Conservation (phyloP, 352 stramenopile species). For the Pythium guiyangense region DNA sequence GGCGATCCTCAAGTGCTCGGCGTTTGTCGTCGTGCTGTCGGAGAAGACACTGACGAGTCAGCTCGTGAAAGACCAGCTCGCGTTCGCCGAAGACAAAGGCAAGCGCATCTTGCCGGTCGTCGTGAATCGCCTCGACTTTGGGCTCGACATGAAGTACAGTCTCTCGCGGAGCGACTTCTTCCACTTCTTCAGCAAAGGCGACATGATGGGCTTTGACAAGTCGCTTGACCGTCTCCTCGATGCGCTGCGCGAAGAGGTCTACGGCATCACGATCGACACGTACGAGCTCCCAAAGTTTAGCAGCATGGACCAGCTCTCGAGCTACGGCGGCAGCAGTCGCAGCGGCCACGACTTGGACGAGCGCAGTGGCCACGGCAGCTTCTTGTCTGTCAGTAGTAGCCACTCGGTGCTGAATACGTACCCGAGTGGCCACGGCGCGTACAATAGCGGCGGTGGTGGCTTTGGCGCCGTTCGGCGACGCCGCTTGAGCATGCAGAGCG, state of each 20-base stretch:
- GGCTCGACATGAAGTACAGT: constrained; percentile 76
- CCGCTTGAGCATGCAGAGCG: constrained; percentile 24
- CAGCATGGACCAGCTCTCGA: constrained; percentile 20
- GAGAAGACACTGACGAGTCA: constrained; percentile 71
- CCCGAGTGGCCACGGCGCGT: constrained; percentile 1
- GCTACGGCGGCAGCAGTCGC: constrained; percentile 14
- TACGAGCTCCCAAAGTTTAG: constrained; percentile 14
- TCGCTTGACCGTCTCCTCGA: constrained; percentile 50
- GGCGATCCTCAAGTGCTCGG: constrained; percentile 77
- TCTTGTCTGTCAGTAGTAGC: constrained; percentile 21
- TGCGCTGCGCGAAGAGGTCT: constrained; percentile 63
- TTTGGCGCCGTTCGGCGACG: constrained; percentile 19
- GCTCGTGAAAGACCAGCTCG: constrained; percentile 71
- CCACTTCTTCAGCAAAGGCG: constrained; percentile 75
- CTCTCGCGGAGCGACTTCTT: constrained; percentile 73
- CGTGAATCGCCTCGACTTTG: constrained; percentile 59
- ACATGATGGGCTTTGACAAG: constrained; percentile 74
- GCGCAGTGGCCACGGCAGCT: constrained; percentile 34
- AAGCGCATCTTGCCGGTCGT: constrained; percentile 78
- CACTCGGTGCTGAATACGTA: background rate
- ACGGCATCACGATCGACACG: constrained; percentile 46
- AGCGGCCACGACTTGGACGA: constrained; percentile 18
- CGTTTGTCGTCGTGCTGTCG: constrained; percentile 67
- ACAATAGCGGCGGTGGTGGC: constrained; percentile 3
- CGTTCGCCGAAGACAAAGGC: constrained; percentile 82